These are phyloP conservation scores for Ogataea zsoltii DNA, from an alignment of 805 yeast species.

Conservation along the genomic window DNA sequence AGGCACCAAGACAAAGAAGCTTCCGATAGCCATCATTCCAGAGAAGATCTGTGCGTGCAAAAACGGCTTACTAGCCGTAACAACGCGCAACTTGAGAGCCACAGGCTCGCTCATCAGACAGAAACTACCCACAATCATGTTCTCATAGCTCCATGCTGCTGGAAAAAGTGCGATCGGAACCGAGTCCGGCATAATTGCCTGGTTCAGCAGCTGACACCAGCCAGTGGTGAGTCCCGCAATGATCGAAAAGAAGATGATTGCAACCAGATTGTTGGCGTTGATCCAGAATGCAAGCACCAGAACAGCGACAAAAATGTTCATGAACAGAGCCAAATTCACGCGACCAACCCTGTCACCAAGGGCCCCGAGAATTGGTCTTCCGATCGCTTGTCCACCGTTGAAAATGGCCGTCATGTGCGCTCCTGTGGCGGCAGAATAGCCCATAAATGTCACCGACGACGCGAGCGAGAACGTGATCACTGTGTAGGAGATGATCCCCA, in stretches of 20 bases:
- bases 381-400: conserved; percentile 48
- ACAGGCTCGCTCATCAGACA: conserved; percentile 32
- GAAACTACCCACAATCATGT: conserved; percentile 30
- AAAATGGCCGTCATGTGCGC: conserved; percentile 46
- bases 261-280: conserved; percentile 31
- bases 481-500: conserved; percentile 42
- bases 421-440: conserved; percentile 44
- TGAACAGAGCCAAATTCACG: conserved; percentile 41
- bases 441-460: conserved; percentile 48
- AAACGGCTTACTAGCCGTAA: conserved; percentile 41
- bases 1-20: conserved; percentile 41
- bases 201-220: conserved; percentile 37
- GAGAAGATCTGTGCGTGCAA: conserved; percentile 61
- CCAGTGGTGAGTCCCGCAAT: conserved; percentile 48
- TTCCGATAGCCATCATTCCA: conserved; percentile 49
- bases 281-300: conserved; percentile 48
- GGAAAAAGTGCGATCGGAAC: conserved; percentile 30
- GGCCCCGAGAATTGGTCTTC: conserved; percentile 50
- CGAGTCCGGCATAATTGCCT: conserved; percentile 32
- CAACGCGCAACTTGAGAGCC: conserved; percentile 28
- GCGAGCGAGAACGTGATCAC: conserved; percentile 48
- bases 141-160: conserved; percentile 31
- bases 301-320: conserved; percentile 36
- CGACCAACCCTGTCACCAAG: conserved; percentile 48
- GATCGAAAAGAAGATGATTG: conserved; percentile 38